phyloP scores from a whole-genome alignment of 1,284 basidiomycete species.

The Phellopilus nigrolimitatus region DNA sequence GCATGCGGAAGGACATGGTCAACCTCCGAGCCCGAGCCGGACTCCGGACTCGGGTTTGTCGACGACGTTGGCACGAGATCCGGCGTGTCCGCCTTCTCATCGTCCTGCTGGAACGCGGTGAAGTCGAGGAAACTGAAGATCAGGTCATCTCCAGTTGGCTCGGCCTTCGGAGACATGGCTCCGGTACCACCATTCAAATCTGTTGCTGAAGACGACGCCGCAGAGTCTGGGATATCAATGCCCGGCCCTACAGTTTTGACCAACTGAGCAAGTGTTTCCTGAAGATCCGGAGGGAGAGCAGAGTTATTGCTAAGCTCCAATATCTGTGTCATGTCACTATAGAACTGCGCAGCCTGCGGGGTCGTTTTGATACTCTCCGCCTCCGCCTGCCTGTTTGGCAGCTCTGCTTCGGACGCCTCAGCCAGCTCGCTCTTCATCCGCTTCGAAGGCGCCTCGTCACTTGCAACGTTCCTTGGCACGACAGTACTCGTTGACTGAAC shows the following conservation, averaged over 20 bases:
- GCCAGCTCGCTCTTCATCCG: conserved; percentile 67
- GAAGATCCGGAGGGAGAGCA: conserved; percentile 46
- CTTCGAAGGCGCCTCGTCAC: conserved; percentile 61
- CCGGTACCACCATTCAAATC: conserved; percentile 20
- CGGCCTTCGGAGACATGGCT: conserved; percentile 34
- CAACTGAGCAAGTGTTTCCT: conserved; percentile 56
- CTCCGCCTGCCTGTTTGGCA: conserved; percentile 49
- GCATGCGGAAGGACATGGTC: conserved; percentile 35
- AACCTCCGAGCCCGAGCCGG: conserved; percentile 51
- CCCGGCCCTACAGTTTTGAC: conserved; percentile 46
- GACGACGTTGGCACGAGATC: conserved; percentile 66
- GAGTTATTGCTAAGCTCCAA: conserved; percentile 44
- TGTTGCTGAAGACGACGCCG: not conserved
- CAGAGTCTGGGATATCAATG: conserved; percentile 34
- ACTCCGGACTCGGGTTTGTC: conserved; percentile 60
- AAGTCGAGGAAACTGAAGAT: conserved; percentile 61
- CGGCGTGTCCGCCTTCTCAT: conserved; percentile 56
- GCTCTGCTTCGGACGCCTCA: conserved; percentile 46
- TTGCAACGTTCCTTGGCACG: conserved; percentile 31
- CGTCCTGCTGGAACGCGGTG: conserved; percentile 49
- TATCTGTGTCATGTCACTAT: conserved; percentile 58
- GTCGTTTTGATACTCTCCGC: conserved; percentile 58
- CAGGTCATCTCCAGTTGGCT: conserved; percentile 27
- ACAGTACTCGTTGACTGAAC: conserved; percentile 25
- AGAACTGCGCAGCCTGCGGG: conserved; percentile 57